phyloP scores from a whole-genome alignment of 2,329 filamentous ascomycete species.

The Penicillium olsonii region DNA sequence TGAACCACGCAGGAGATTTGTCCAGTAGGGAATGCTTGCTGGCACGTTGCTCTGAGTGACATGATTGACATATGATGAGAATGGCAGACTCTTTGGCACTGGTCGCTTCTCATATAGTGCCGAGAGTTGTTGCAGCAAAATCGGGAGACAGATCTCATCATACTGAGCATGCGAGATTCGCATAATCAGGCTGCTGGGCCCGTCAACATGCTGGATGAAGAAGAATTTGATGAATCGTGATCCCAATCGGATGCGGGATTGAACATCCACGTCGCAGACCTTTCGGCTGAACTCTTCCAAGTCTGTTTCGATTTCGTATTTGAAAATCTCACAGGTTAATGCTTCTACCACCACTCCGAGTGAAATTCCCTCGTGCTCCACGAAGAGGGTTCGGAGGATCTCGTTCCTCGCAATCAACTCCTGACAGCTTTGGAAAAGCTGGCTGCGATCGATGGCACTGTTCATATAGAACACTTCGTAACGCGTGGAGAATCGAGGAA shows the following conservation, averaged over 20 bases:
- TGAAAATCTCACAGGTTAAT: slow-evolving; percentile 47
- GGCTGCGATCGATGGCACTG: slow-evolving; percentile 46
- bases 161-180: slow-evolving; percentile 66
- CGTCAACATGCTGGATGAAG: slow-evolving; percentile 35
- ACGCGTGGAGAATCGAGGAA: slow-evolving; percentile 61
- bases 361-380: slow-evolving; percentile 35
- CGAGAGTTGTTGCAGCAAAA: slow-evolving; percentile 58
- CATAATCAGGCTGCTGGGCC: slow-evolving; percentile 41
- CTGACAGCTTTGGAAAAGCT: slow-evolving; percentile 53
- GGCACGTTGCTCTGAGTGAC: slow-evolving; percentile 28
- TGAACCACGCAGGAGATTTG: slow-evolving; percentile 54
- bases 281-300: slow-evolving; percentile 49
- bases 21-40: slow-evolving; percentile 50
- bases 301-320: slow-evolving; percentile 49
- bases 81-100: slow-evolving; percentile 33
- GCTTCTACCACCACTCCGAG: slow-evolving; percentile 9
- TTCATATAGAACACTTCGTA: slow-evolving; percentile 64
- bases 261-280: slow-evolving; percentile 54
- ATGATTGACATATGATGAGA: slow-evolving; percentile 38
- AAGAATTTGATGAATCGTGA: slow-evolving; percentile 59
- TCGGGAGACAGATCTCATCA: slow-evolving; percentile 62
- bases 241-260: slow-evolving; percentile 54
- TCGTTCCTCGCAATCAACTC: slow-evolving; percentile 57
- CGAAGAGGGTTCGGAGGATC: slow-evolving; percentile 62
- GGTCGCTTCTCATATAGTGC: slow-evolving; percentile 44